These are phyloP conservation scores for Solanum chiquidenum DNA, from an alignment of 257 asterid genomes.

Conservation along the genomic window DNA sequence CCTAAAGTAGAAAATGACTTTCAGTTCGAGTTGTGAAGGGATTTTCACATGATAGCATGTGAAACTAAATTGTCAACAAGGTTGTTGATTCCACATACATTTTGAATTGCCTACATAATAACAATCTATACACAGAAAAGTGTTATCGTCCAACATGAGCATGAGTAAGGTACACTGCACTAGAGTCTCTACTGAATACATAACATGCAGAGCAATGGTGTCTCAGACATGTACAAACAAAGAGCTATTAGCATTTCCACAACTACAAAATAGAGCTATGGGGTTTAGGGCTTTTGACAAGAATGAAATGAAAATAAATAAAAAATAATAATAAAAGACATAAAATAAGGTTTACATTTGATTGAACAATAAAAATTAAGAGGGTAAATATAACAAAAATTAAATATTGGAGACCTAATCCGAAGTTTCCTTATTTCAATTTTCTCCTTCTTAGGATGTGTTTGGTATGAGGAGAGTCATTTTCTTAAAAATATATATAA, in stretches of 20 bases:
- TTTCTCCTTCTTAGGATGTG: too few species aligned
- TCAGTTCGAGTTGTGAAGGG: background rate
- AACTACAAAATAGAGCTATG: too few species aligned
- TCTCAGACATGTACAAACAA: background rate
- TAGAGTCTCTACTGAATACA: background rate
- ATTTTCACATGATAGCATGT: background rate
- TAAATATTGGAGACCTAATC: too few species aligned
- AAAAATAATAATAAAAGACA: too few species aligned
- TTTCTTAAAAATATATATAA: too few species aligned
- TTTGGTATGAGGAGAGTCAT: too few species aligned
- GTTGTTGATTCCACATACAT: background rate
- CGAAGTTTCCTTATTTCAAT: too few species aligned
- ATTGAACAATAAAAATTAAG: too few species aligned
- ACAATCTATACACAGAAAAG: background rate
- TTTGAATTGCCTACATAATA: background rate
- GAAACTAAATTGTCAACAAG: background rate
- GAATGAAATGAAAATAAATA: too few species aligned
- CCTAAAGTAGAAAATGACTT: background rate
- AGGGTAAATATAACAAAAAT: too few species aligned
- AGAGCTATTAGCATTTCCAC: background rate
- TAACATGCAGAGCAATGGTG: background rate
- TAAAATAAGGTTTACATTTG: too few species aligned
- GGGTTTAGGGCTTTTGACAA: too few species aligned
- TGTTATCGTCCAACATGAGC: background rate
- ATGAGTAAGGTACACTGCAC: background rate